A percentile compares a stretch with the other conserved stretches of the same genome.
Evolutionary conservation across 495 filamentous ascomycete species (phyloP).

Genomic region (Bathelium albidoporum): DNA sequence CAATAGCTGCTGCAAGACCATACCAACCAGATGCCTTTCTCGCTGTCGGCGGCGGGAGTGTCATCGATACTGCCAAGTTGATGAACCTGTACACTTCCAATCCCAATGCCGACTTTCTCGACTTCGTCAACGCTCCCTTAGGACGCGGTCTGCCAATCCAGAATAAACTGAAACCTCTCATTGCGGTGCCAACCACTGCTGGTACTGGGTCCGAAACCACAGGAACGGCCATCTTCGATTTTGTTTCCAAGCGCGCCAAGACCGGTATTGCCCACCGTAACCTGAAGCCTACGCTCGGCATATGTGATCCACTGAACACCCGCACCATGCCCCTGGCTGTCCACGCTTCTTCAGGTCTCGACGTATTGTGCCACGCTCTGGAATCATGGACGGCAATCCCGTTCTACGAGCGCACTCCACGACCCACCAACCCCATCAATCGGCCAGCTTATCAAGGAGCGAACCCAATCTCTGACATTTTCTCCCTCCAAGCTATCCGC

Average conservation of each 20-base stretch:
- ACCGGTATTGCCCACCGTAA: slow-evolving; percentile 92
- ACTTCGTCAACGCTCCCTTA: slow-evolving; percentile 94
- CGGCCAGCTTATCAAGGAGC: slow-evolving; percentile 93
- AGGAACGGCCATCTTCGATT: slow-evolving; percentile 94
- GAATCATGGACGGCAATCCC: slow-evolving; percentile 97
- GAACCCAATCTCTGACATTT: slow-evolving; percentile 95
- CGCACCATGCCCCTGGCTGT: slow-evolving; percentile 90
- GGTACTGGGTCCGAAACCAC: slow-evolving; percentile 95
- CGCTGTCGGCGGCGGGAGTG: slow-evolving; percentile 63
- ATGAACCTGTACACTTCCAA: slow-evolving; percentile 93
- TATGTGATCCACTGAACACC: slow-evolving; percentile 93
- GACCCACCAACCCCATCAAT: slow-evolving; percentile 81
- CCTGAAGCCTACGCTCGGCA: slow-evolving; percentile 89
- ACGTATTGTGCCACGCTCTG: slow-evolving; percentile 87
- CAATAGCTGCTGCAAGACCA: slow-evolving; percentile 71
- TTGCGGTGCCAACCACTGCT: slow-evolving; percentile 91
- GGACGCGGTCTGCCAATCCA: slow-evolving; percentile 79
- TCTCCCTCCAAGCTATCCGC: slow-evolving; percentile 72
- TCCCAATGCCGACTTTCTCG: slow-evolving; percentile 81
- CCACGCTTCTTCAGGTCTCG: slow-evolving; percentile 75
- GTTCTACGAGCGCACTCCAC: slow-evolving; percentile 69
- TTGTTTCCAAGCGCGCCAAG: slow-evolving; percentile 78
- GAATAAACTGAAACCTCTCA: slow-evolving; percentile 66
- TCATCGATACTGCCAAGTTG: slow-evolving; percentile 95
- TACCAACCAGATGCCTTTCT: slow-evolving; percentile 79